A percentile compares a stretch with the other conserved stretches of the same genome.
These are phyloP conservation scores for Gastrodia elata DNA, from an alignment of 106 monocot species.

Conservation along the genomic window DNA sequence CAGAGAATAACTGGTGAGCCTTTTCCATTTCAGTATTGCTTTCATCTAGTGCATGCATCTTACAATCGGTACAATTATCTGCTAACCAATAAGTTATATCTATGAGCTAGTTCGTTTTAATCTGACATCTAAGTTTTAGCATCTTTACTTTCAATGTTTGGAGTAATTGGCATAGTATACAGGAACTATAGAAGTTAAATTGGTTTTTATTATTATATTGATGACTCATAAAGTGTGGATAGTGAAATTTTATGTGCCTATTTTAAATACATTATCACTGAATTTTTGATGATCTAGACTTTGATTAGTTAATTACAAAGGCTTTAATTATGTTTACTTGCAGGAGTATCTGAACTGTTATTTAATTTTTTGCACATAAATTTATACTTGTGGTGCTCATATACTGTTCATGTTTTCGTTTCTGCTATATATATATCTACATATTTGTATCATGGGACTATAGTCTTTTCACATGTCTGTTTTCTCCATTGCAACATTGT, in stretches of 20 bases:
- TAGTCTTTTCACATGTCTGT: not conserved
- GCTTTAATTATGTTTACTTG: not conserved
- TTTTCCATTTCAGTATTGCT: conserved; percentile 3
- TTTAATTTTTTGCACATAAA: not conserved
- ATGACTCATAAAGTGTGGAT: not conserved
- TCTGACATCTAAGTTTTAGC: not conserved
- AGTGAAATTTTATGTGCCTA: not conserved
- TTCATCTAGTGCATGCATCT: not conserved
- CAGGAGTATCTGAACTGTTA: not conserved
- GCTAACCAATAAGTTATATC: not conserved
- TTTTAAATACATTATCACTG: not conserved
- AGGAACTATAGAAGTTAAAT: not conserved
- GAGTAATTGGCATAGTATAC: not conserved
- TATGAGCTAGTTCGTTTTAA: not conserved
- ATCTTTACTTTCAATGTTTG: not conserved
- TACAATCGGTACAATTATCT: not conserved
- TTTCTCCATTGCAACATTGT: not conserved
- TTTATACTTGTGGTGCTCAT: not conserved
- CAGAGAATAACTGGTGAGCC: conserved; percentile 92
- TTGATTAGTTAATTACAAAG: not conserved
- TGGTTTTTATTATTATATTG: not conserved
- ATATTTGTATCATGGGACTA: not conserved
- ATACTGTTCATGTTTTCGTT: not conserved
- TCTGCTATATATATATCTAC: not conserved
- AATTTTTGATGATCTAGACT: not conserved